phyloP scores from a whole-genome alignment of 1,284 basidiomycete genomes.

The Ganoderma sinense region DNA sequence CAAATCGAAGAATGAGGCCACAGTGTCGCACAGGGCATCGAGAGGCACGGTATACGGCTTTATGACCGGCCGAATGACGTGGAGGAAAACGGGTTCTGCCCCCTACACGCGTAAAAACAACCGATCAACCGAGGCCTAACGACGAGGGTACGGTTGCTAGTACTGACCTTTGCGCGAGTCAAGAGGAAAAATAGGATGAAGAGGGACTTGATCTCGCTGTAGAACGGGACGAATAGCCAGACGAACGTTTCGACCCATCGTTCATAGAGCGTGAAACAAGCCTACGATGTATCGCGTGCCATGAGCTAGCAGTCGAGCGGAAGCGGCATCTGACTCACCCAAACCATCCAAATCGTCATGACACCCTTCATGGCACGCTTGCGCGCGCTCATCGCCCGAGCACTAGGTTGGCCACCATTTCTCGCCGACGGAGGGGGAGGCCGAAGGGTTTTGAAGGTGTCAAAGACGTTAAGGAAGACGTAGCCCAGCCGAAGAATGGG shows the following conservation, averaged over 20 bases:
- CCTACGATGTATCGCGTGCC: slow-evolving; percentile 43
- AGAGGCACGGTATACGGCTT: slow-evolving; percentile 71
- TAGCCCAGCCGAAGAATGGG: slow-evolving; percentile 70
- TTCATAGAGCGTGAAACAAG: slow-evolving; percentile 70
- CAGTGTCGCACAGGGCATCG: slow-evolving; percentile 65
- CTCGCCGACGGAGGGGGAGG: slow-evolving; percentile 65
- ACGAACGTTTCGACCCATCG: slow-evolving; percentile 66
- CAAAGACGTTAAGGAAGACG: slow-evolving; percentile 80
- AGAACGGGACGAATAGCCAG: slow-evolving; percentile 78
- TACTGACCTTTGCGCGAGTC: slow-evolving; percentile 74
- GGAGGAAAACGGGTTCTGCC: slow-evolving; percentile 80
- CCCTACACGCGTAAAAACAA: slow-evolving; percentile 54
- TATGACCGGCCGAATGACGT: slow-evolving; percentile 73
- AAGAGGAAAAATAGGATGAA: slow-evolving; percentile 74
- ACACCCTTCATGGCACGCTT: slow-evolving; percentile 86
- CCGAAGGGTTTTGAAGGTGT: slow-evolving; percentile 83
- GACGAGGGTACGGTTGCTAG: background rate
- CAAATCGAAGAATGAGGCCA: slow-evolving; percentile 69
- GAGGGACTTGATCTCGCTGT: slow-evolving; percentile 78
- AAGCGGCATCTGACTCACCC: slow-evolving; percentile 56
- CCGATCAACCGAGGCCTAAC: slow-evolving; percentile 17
- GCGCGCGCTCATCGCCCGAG: slow-evolving; percentile 71
- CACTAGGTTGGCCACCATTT: slow-evolving; percentile 66
- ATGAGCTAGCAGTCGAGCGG: background rate
- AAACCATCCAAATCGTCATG: slow-evolving; percentile 83